A percentile compares a stretch with the other conserved stretches of the same genome.
Evolutionary conservation across 2,329 filamentous ascomycete species (phyloP).

Genomic region (Ophiostoma australiae): DNA sequence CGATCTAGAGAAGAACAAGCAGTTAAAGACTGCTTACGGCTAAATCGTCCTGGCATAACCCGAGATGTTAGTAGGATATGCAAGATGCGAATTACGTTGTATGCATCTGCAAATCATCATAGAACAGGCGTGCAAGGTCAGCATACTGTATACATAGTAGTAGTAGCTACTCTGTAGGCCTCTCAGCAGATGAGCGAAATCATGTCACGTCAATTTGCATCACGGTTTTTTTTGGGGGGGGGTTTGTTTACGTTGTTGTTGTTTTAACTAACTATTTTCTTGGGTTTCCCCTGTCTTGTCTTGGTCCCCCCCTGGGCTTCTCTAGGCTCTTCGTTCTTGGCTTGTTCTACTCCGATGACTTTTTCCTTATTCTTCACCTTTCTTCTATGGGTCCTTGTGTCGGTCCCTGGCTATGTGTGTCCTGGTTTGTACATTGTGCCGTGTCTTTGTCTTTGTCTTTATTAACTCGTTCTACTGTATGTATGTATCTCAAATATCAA

Average conservation of each 20-base stretch:
- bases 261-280: too few species aligned
- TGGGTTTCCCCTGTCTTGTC: too few species aligned
- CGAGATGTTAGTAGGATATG: neutral
- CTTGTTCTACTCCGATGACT: neutral
- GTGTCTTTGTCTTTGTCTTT: neutral
- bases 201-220: too few species aligned
- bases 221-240: too few species aligned
- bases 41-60: neutral
- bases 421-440: neutral
- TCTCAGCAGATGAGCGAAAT: too few species aligned
- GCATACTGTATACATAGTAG: too few species aligned
- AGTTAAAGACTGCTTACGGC: neutral
- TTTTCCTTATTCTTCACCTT: neutral
- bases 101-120: too few species aligned
- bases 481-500: conserved; percentile 1
- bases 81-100: too few species aligned
- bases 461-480: neutral
- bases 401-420: neutral
- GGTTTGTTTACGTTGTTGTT: too few species aligned
- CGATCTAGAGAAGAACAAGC: neutral
- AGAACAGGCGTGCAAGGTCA: neutral
- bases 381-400: neutral
- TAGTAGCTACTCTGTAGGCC: too few species aligned
- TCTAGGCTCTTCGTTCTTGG: too few species aligned
- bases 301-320: too few species aligned